Percentiles rank a stretch among this genome's conserved stretches.
These are phyloP conservation scores for Colletotrichum zoysiae DNA, from an alignment of 2,329 filamentous ascomycete genomes.

Conservation along the genomic window DNA sequence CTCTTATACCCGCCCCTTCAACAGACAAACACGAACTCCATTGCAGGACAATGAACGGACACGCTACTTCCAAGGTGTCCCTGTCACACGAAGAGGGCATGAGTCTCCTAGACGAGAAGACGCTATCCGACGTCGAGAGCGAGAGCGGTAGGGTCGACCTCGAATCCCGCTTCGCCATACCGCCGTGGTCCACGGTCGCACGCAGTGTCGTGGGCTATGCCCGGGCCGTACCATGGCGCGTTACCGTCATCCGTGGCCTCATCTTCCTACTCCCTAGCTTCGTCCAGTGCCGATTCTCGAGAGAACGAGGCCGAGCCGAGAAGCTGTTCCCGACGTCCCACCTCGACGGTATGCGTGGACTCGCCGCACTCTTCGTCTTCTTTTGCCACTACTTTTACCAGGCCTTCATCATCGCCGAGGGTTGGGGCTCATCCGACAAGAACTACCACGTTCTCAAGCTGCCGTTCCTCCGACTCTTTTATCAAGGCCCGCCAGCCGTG, in stretches of 20 bases:
- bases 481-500: constrained; percentile 68
- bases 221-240: constrained; percentile 52
- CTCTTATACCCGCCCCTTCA: constrained; percentile 1
- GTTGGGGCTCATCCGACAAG: constrained; percentile 59
- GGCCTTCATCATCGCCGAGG: constrained; percentile 63
- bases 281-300: constrained; percentile 58
- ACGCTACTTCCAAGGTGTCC: constrained; percentile 51
- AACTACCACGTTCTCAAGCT: constrained; percentile 64
- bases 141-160: constrained; percentile 55
- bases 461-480: constrained; percentile 66
- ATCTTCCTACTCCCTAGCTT: constrained; percentile 68
- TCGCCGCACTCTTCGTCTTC: constrained; percentile 68
- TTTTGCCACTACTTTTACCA: constrained; percentile 70
- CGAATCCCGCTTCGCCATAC: constrained; percentile 50
- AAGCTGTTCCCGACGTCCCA: constrained; percentile 66
- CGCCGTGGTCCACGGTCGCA: constrained; percentile 51
- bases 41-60: constrained; percentile 57
- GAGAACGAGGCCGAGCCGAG: constrained; percentile 56
- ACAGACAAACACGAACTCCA: constrained; percentile 17
- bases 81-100: constrained; percentile 59
- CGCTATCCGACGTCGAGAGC: constrained; percentile 59
- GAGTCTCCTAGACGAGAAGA: constrained; percentile 59
- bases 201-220: constrained; percentile 48
- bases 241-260: constrained; percentile 53
- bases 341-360: constrained; percentile 69